phyloP scores from a whole-genome alignment of 257 asterid species.

The Nicotiana obtusifolia region DNA sequence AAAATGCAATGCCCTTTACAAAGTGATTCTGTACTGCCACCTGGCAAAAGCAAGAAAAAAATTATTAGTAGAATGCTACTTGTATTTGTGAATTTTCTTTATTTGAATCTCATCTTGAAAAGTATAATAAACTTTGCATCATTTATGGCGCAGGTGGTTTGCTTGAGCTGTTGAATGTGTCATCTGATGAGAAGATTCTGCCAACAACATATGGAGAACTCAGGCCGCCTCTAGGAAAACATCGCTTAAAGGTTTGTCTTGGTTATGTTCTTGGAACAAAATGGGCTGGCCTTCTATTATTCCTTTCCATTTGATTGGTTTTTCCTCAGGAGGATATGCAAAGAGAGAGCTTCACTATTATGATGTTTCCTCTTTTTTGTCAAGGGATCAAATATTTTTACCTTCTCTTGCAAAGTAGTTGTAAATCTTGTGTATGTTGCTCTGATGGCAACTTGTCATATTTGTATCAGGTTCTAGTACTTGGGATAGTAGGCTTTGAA shows the following conservation, averaged over 20 bases:
- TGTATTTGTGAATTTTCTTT: not conserved
- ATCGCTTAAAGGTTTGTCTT: conserved; percentile 75
- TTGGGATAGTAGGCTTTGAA: not conserved
- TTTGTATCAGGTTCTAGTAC: not conserved
- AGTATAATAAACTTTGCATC: not conserved
- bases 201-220: conserved; percentile 87
- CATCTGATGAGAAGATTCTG: conserved; percentile 69
- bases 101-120: not conserved
- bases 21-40: not conserved
- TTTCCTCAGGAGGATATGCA: not conserved
- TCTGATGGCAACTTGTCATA: not conserved
- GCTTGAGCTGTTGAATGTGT: conserved; percentile 63
- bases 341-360: not conserved
- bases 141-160: conserved; percentile 59
- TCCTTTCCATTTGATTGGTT: not conserved
- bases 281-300: not conserved
- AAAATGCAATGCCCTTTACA: not conserved
- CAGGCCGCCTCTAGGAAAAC: conserved; percentile 95
- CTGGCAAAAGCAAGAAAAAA: not conserved
- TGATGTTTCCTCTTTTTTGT: conserved; percentile 2
- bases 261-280: not conserved
- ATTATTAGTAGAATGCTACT: not conserved
- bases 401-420: not conserved
- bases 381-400: not conserved
- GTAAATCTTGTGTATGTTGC: not conserved